A percentile compares a stretch with the other conserved stretches of the same genome.
These are phyloP conservation scores for Alternaria dauci DNA, from an alignment of 2,329 filamentous ascomycete species.

Conservation along the genomic window DNA sequence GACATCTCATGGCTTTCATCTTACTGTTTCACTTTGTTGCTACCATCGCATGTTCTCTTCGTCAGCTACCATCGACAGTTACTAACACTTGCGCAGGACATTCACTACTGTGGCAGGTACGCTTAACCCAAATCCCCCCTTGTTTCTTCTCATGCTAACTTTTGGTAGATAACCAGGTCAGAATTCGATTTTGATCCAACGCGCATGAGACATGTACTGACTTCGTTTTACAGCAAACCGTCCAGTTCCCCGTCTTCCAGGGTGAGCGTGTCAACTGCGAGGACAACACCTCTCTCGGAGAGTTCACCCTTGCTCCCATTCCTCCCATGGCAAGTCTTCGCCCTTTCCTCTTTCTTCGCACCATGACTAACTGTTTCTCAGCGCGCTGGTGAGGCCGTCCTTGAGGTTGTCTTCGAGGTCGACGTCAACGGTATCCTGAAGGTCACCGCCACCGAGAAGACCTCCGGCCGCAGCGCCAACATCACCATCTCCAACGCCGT, in stretches of 20 bases:
- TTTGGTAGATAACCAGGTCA: conserved; percentile 1
- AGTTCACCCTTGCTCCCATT: conserved; percentile 93
- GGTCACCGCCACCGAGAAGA: conserved; percentile 99
- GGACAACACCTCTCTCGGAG: conserved; percentile 96
- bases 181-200: not conserved
- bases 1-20: no score
- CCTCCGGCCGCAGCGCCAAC: conserved; percentile 96
- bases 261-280: conserved; percentile 98
- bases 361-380: not conserved
- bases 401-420: conserved; percentile 98
- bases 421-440: conserved; percentile 99
- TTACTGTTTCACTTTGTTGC: no score
- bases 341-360: not conserved
- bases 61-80: no score
- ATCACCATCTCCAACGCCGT: conserved; percentile 99
- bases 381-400: conserved; percentile 88
- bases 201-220: not conserved
- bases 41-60: no score
- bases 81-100: no score
- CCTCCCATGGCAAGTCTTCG: conserved; percentile 72
- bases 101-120: conserved; percentile 81
- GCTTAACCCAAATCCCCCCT: not conserved
- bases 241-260: conserved; percentile 93
- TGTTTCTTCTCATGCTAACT: conserved; percentile 6
- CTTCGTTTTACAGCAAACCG: conserved; percentile 57